These are phyloP conservation scores for Achaetomium macrosporum DNA, from an alignment of 2,329 filamentous ascomycete genomes.

Conservation along the genomic window DNA sequence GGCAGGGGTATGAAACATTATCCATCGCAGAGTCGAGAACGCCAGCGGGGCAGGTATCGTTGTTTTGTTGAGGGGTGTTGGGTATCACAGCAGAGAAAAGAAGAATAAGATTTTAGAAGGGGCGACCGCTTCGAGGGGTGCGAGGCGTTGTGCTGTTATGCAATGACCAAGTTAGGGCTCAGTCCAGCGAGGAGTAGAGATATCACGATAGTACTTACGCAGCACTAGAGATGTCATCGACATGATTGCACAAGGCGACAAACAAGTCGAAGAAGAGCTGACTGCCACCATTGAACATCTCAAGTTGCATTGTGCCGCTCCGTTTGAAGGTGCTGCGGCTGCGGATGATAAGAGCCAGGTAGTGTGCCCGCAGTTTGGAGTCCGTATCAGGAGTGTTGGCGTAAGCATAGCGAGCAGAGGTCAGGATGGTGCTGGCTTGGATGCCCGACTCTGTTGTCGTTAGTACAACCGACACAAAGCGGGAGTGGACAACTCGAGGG, in stretches of 20 bases:
- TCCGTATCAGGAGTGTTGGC: constrained; percentile 82
- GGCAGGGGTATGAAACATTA: constrained; percentile 13
- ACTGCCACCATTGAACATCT: constrained; percentile 81
- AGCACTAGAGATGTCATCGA: constrained; percentile 60
- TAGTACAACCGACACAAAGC: background rate
- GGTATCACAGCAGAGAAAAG: constrained; percentile 12
- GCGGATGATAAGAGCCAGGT: constrained; percentile 86
- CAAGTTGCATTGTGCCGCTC: constrained; percentile 90
- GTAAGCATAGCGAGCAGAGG: constrained; percentile 86
- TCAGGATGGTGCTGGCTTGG: constrained; percentile 75
- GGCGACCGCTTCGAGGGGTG: constrained; percentile 44
- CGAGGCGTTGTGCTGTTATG: constrained; percentile 34
- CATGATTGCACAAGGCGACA: constrained; percentile 86
- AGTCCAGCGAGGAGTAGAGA: background rate
- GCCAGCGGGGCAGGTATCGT: constrained; percentile 12
- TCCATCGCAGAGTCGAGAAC: constrained; percentile 21
- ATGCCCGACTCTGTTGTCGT: constrained; percentile 61
- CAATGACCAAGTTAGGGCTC: constrained; percentile 16
- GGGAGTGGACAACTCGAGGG: background rate
- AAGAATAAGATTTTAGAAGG: constrained; percentile 26
- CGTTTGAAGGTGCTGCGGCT: constrained; percentile 84
- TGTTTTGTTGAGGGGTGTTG: constrained; percentile 13
- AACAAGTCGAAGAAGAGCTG: constrained; percentile 90
- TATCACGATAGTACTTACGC: constrained; percentile 39
- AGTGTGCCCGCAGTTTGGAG: constrained; percentile 86